Evolutionary conservation across 495 filamentous ascomycete species (phyloP), one percentile per base, ranked within the genome.

Genomic region (Penicilliopsis zonata): DNA sequence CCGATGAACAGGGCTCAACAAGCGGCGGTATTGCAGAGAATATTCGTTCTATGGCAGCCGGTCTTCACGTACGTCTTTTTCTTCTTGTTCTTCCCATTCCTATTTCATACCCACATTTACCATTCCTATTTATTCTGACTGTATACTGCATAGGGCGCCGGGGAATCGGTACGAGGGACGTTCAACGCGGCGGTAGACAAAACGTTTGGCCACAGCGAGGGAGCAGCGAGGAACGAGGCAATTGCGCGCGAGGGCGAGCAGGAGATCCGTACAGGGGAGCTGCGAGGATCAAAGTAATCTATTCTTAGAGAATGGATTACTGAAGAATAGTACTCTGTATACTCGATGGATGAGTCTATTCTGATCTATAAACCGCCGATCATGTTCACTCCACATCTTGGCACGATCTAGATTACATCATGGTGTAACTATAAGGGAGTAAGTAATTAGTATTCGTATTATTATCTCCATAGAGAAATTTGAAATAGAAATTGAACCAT

Each of bases 101-200:
- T 12, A 30, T 30, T 30, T 30, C n/a, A 16, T 23, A 12, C 13
- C 3, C 8, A 28, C 14, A 7, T 10, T 14, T 31, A 9, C 16
- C 1, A 27, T n/a, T n/a, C n/a, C n/a, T n/a, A n/a, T n/a, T n/a
- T 5, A 22, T 24, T 12, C 9, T 30, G 10, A 22, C 13, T 9
- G n/a, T 12, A 14, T 17, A 13, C 5, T 12, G 30, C 10, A 18
- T 24, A 63, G 58, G 61, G 61, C 5, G 47, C 49, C 13, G 59
- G 59, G n/a, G 61, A 65, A 37, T 52, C 56, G 2, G 43, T 65
- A n/a, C 56, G 61, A n/a, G 61, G 61, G 3, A 47, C 46, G 4
- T 15, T 64, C 13, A 57, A 41, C 31, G 43, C 55, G 3, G 52
- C 55, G 0, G 53, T 64, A 27, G 62, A 66, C 28, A 45, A 46